Percentiles rank a stretch among this genome's conserved stretches.
These are phyloP conservation scores for Eucalyptus tenuipes DNA, from an alignment of 345 rosid genomes.

Conservation along the genomic window DNA sequence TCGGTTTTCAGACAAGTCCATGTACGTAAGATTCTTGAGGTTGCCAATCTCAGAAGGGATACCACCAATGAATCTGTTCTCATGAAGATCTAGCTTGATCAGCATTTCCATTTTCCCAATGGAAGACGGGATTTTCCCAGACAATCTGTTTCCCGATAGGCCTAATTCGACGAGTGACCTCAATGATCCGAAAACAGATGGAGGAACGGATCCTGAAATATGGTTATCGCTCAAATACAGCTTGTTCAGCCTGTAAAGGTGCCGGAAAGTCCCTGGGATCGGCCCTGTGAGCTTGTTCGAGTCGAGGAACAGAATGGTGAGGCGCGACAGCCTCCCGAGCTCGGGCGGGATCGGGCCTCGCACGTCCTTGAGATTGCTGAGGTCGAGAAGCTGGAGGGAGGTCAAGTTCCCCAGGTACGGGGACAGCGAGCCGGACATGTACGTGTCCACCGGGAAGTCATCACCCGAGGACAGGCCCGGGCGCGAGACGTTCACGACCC, in stretches of 20 bases:
- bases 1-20: constrained; percentile 39
- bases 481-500: constrained; percentile 34
- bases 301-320: constrained; percentile 28
- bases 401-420: constrained; percentile 39
- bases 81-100: constrained; percentile 31
- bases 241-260: constrained; percentile 12
- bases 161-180: constrained; percentile 21
- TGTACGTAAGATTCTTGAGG: constrained; percentile 18
- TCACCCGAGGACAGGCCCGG: constrained; percentile 14
- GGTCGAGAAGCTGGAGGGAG: constrained; percentile 30
- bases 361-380: constrained; percentile 40
- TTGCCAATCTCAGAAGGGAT: constrained; percentile 29
- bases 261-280: constrained; percentile 20
- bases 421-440: constrained; percentile 37
- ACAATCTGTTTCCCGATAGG: constrained; percentile 31
- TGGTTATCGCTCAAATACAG: constrained; percentile 24
- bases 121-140: constrained; percentile 22
- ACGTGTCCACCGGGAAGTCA: constrained; percentile 21
- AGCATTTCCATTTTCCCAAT: constrained; percentile 16
- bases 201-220: constrained; percentile 22
- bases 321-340: constrained; percentile 20
- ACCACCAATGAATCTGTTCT: constrained; percentile 25
- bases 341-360: constrained; percentile 28
- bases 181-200: constrained; percentile 11
- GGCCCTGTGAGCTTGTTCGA: constrained; percentile 35